phyloP scores from a whole-genome alignment of 257 asterid genomes.

The Sherardia arvensis region DNA sequence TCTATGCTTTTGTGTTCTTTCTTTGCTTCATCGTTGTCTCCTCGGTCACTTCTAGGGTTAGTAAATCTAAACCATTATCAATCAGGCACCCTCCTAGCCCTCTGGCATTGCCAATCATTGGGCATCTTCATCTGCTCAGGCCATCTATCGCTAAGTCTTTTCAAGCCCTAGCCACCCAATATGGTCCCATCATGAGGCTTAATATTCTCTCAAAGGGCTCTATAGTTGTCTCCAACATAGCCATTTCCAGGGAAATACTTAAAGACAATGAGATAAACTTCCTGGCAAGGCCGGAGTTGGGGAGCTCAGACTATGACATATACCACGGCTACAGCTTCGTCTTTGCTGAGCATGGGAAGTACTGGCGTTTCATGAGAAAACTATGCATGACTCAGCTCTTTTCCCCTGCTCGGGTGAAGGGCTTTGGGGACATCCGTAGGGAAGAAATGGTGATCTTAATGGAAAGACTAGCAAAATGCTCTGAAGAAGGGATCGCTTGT shows the following conservation, averaged over 20 bases:
- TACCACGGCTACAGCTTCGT: constrained; percentile 48
- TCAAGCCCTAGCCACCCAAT: constrained; percentile 23
- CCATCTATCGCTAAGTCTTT: neutral
- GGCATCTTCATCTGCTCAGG: neutral
- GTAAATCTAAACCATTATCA: neutral
- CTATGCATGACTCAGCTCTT: constrained; percentile 60
- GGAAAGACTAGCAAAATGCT: constrained; percentile 5
- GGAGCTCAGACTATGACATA: constrained; percentile 30
- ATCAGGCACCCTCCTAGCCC: constrained; percentile 3
- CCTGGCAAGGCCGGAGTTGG: constrained; percentile 34
- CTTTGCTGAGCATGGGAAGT: constrained; percentile 42
- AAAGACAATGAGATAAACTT: constrained; percentile 42
- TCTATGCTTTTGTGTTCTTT: neutral
- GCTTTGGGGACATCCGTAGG: constrained; percentile 9
- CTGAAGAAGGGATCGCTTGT: constrained; percentile 19
- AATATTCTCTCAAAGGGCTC: constrained; percentile 33
- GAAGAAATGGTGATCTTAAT: constrained; percentile 21
- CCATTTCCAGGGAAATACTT: constrained; percentile 38
- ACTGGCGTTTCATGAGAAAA: constrained; percentile 69
- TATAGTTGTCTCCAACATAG: constrained; percentile 36
- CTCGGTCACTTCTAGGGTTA: neutral
- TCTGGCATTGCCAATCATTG: neutral
- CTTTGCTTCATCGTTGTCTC: constrained; percentile 1
- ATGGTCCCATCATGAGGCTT: constrained; percentile 46
- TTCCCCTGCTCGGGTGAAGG: constrained; percentile 32